Conservation (phyloP, 2,329 filamentous ascomycete species). For the Pezicula carpinea region DNA sequence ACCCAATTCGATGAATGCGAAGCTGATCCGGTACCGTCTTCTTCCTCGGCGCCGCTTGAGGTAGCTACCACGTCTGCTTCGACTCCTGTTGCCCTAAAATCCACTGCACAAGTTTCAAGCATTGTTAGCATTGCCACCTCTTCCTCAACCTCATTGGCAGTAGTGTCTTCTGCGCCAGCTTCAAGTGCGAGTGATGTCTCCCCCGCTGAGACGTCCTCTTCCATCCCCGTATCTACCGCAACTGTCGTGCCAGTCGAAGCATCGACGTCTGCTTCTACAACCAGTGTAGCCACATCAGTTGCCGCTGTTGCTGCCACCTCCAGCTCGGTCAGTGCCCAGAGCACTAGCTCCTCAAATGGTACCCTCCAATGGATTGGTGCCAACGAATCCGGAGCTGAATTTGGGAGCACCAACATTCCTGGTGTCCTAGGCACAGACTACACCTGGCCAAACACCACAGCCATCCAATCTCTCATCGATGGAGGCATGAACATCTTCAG, state of each 20-base stretch:
- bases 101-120: background rate
- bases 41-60: background rate
- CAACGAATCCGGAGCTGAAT: slow-evolving; percentile 55
- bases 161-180: background rate
- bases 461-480: slow-evolving; percentile 1
- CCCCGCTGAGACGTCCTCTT: background rate
- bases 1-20: background rate
- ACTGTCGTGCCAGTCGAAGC: background rate
- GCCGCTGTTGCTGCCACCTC: background rate
- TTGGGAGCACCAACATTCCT: slow-evolving; percentile 51
- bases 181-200: background rate
- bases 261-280: background rate
- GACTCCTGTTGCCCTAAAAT: background rate
- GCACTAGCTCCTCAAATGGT: background rate
- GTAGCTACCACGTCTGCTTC: background rate
- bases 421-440: slow-evolving; percentile 54
- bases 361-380: slow-evolving; percentile 11
- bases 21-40: background rate
- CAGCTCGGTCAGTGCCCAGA: background rate
- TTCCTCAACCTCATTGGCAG: background rate
- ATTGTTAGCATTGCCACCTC: background rate
- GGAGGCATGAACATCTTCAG: slow-evolving; percentile 4
- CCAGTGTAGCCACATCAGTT: background rate
- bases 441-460: slow-evolving; percentile 48
- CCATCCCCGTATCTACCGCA: background rate